These are phyloP conservation scores for Eutrema japonicum DNA, from an alignment of 345 rosid genomes.

Conservation along the genomic window DNA sequence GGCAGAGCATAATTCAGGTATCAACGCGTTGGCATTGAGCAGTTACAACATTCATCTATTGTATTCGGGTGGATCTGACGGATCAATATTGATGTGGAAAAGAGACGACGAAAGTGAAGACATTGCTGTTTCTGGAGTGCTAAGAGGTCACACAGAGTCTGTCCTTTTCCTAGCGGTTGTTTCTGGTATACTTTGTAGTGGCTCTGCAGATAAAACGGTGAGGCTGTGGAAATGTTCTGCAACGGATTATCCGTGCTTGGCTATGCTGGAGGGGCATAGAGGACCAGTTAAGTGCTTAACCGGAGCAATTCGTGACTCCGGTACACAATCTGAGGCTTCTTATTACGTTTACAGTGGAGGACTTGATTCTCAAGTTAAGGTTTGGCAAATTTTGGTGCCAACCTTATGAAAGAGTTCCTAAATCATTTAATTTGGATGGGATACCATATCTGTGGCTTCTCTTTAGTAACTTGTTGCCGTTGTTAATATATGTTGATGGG, in stretches of 20 bases:
- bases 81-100: conserved; percentile 76
- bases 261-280: conserved; percentile 71
- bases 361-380: conserved; percentile 83
- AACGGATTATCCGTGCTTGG: conserved; percentile 60
- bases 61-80: conserved; percentile 77
- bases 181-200: conserved; percentile 70
- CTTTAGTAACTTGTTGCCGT: not conserved
- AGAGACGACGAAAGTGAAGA: conserved; percentile 47
- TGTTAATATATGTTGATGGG: not conserved
- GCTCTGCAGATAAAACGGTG: conserved; percentile 81
- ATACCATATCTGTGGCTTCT: not conserved
- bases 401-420: conserved; percentile 20
- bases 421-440: not conserved
- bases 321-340: conserved; percentile 41
- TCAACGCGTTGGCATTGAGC: conserved; percentile 80
- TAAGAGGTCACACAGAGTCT: conserved; percentile 77
- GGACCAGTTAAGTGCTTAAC: conserved; percentile 94
- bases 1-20: conserved; percentile 73
- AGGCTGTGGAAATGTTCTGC: conserved; percentile 67
- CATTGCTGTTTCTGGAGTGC: conserved; percentile 58
- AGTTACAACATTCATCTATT: conserved; percentile 48
- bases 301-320: conserved; percentile 54
- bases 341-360: conserved; percentile 77
- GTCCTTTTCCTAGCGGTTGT: conserved; percentile 68
- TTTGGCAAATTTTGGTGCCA: conserved; percentile 69